These are phyloP conservation scores for Clonostachys byssicola DNA, from an alignment of 2,329 filamentous ascomycete genomes.

Conservation along the genomic window DNA sequence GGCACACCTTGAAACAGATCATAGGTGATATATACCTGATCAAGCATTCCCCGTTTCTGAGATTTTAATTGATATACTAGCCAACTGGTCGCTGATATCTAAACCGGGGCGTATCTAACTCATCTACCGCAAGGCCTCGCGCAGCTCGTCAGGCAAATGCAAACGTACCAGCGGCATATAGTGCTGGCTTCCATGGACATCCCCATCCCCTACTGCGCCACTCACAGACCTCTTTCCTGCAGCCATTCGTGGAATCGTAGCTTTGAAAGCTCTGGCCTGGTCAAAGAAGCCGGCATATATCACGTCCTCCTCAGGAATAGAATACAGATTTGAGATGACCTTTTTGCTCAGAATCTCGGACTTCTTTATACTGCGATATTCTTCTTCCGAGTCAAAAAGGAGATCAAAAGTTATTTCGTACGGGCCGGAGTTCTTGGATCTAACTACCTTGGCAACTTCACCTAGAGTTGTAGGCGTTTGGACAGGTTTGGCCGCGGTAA, in stretches of 20 bases:
- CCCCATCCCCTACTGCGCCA: constrained; percentile 21
- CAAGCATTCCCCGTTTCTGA: no score
- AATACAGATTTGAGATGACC: not conserved
- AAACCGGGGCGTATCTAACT: no score
- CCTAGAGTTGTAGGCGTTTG: constrained; percentile 7
- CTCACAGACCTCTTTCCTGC: constrained; percentile 7
- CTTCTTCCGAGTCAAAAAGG: constrained; percentile 30
- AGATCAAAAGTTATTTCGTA: constrained; percentile 45
- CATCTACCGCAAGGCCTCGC: no score
- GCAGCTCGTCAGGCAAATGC: no score
- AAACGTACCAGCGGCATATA: not conserved
- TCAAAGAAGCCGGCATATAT: constrained; percentile 36
- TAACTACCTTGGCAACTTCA: constrained; percentile 30
- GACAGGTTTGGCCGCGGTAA: no score
- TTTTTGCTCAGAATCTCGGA: constrained; percentile 22
- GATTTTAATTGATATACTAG: no score
- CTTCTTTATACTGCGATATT: constrained; percentile 25
- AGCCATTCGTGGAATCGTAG: constrained; percentile 23
- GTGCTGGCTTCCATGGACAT: constrained; percentile 19
- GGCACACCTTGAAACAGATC: no score
- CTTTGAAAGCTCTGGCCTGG: constrained; percentile 40
- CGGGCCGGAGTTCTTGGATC: constrained; percentile 44
- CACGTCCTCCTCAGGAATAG: constrained; percentile 9
- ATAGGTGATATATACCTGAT: no score
- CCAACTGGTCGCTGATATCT: no score